A percentile compares a stretch with the other conserved stretches of the same genome.
Conservation (phyloP, 768 basidiomycete genomes). For the Termitomyces sp. region DNA sequence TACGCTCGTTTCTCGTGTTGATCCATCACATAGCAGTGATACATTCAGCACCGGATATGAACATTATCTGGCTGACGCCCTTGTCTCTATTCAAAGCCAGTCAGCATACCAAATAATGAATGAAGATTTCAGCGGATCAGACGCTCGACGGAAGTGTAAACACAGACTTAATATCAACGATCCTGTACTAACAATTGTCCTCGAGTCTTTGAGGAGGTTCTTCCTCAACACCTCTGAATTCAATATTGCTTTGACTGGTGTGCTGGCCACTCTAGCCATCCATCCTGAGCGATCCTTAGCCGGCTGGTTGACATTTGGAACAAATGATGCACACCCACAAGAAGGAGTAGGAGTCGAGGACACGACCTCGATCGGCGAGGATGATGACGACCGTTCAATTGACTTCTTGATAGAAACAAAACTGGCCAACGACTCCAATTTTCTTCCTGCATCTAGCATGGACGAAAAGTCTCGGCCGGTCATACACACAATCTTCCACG, state of each 20-base stretch:
- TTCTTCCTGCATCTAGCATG: slow-evolving; percentile 62
- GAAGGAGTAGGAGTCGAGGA: slow-evolving; percentile 12
- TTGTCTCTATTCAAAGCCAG: slow-evolving; percentile 63
- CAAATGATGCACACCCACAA: slow-evolving; percentile 32
- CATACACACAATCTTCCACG: slow-evolving; percentile 75
- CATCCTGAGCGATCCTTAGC: slow-evolving; percentile 83
- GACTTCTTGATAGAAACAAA: slow-evolving; percentile 72
- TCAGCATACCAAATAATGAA: slow-evolving; percentile 47
- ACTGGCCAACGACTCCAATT: slow-evolving; percentile 51
- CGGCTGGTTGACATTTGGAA: slow-evolving; percentile 81
- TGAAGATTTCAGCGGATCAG: slow-evolving; percentile 33
- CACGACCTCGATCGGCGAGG: slow-evolving; percentile 32
- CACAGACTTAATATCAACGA: slow-evolving; percentile 81
- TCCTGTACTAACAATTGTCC: slow-evolving; percentile 63
- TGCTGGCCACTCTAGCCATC: slow-evolving; percentile 74
- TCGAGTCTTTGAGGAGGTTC: slow-evolving; percentile 73
- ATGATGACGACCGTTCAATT: slow-evolving; percentile 78
- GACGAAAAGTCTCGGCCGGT: slow-evolving; percentile 75
- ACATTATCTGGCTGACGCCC: slow-evolving; percentile 76
- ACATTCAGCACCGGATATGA: slow-evolving; percentile 84
- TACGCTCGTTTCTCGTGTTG: slow-evolving; percentile 71
- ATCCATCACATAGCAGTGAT: slow-evolving; percentile 64
- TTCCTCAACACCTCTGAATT: slow-evolving; percentile 82
- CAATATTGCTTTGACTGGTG: slow-evolving; percentile 86
- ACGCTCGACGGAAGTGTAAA: slow-evolving; percentile 44